A percentile compares a stretch with the other conserved stretches of the same genome.
Evolutionary conservation across 2,329 filamentous ascomycete species (phyloP).

Genomic region (Beauveria brongniartii): DNA sequence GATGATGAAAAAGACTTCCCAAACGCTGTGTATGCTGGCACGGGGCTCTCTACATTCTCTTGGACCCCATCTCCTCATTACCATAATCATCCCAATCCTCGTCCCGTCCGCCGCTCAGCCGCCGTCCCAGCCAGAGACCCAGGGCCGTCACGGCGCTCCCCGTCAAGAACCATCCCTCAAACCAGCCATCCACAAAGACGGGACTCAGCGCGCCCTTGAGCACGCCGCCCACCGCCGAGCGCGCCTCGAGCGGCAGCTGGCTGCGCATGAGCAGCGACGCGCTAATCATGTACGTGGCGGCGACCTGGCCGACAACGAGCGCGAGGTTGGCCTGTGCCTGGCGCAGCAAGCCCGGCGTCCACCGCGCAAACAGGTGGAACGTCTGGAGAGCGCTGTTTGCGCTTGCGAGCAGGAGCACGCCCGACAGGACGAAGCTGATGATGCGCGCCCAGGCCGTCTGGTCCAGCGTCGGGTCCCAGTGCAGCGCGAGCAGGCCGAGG

Average conservation of each 20-base stretch:
- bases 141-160: constrained; percentile 57
- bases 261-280: constrained; percentile 68
- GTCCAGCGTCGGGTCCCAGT: constrained; percentile 78
- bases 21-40: constrained; percentile 2
- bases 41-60: constrained; percentile 39
- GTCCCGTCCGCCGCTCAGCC: constrained; percentile 37
- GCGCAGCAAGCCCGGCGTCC: constrained; percentile 62
- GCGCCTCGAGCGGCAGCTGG: constrained; percentile 70
- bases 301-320: constrained; percentile 70
- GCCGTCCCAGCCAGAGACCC: constrained; percentile 67
- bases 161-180: constrained; percentile 76
- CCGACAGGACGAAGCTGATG: constrained; percentile 76
- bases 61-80: constrained; percentile 62
- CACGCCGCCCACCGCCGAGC: constrained; percentile 68
- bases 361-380: constrained; percentile 70
- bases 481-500: constrained; percentile 68
- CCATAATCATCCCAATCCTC: constrained; percentile 55
- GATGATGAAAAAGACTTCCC: constrained; percentile 12
- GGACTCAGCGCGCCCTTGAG: constrained; percentile 65
- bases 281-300: constrained; percentile 78
- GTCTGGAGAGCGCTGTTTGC: constrained; percentile 82
- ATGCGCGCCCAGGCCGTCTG: constrained; percentile 76
- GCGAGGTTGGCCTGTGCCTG: constrained; percentile 72
- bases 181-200: constrained; percentile 62
- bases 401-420: constrained; percentile 72